Conservation (phyloP, 768 basidiomycete species). For the Macrolepiota albuminosa region DNA sequence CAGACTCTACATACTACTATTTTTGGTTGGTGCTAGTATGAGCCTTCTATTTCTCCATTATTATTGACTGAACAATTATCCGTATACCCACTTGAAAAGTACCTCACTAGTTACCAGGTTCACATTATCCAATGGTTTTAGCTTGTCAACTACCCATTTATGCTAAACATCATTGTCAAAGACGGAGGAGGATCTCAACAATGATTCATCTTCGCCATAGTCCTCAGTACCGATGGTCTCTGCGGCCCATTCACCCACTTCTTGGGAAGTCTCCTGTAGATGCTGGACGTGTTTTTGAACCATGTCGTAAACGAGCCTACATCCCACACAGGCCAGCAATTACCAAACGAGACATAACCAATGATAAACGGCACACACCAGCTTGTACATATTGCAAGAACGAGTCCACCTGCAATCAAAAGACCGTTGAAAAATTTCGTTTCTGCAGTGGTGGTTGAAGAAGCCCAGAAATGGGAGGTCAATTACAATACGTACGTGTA, state of each 20-base stretch:
- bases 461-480: not conserved
- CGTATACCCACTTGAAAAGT: not conserved
- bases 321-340: not conserved
- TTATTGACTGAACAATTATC: constrained; percentile 34
- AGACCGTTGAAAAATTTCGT: constrained; percentile 62
- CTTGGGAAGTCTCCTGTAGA: constrained; percentile 42
- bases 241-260: constrained; percentile 49
- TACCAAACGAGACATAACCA: not conserved
- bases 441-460: constrained; percentile 27
- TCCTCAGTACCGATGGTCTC: constrained; percentile 54
- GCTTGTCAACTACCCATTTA: not conserved
- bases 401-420: constrained; percentile 55
- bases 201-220: constrained; percentile 54
- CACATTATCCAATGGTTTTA: not conserved
- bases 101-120: not conserved
- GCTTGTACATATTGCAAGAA: constrained; percentile 39
- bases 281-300: constrained; percentile 58
- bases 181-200: constrained; percentile 32
- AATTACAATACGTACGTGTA: constrained; percentile 41
- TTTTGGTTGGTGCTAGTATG: constrained; percentile 88
- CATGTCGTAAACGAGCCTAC: constrained; percentile 61
- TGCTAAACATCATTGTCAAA: not conserved
- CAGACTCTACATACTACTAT: constrained; percentile 84
- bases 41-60: constrained; percentile 91
- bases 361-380: not conserved